Conservation (phyloP, 2,329 filamentous ascomycete species). For the Shiraia sp. region DNA sequence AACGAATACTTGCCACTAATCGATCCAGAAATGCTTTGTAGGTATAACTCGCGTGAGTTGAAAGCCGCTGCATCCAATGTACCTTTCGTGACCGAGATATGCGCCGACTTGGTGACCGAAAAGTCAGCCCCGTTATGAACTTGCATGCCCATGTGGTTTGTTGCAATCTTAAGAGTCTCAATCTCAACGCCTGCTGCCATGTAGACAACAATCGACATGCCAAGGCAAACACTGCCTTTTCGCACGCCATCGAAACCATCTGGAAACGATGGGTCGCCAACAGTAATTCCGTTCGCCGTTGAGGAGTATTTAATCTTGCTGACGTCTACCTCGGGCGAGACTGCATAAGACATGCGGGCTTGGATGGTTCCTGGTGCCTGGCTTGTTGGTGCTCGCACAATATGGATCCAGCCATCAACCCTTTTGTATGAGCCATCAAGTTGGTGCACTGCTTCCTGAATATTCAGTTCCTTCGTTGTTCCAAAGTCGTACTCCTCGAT, state of each 20-base stretch:
- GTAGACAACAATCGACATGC: conserved; percentile 44
- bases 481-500: conserved; percentile 36
- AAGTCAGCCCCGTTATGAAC: conserved; percentile 38
- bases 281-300: conserved; percentile 23
- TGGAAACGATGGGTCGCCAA: conserved; percentile 30
- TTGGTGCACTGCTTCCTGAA: conserved; percentile 37
- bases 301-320: conserved; percentile 34
- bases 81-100: conserved; percentile 40
- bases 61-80: conserved; percentile 39
- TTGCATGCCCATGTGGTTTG: conserved; percentile 45
- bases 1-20: conserved; percentile 49
- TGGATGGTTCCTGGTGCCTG: conserved; percentile 44
- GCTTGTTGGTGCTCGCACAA: conserved; percentile 38
- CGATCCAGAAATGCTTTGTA: conserved; percentile 46
- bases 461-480: conserved; percentile 22
- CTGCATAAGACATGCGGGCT: conserved; percentile 43
- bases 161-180: conserved; percentile 39
- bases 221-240: conserved; percentile 38
- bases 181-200: conserved; percentile 39
- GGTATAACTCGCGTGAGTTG: conserved; percentile 44
- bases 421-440: conserved; percentile 37
- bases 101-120: conserved; percentile 36
- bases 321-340: conserved; percentile 37
- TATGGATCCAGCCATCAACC: conserved; percentile 45
- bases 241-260: conserved; percentile 30